Evolutionary conservation across 176 grass and related monocot genomes (phyloP), one percentile per base, ranked within the genome.

Genomic region (Zoysia pacifica): DNA sequence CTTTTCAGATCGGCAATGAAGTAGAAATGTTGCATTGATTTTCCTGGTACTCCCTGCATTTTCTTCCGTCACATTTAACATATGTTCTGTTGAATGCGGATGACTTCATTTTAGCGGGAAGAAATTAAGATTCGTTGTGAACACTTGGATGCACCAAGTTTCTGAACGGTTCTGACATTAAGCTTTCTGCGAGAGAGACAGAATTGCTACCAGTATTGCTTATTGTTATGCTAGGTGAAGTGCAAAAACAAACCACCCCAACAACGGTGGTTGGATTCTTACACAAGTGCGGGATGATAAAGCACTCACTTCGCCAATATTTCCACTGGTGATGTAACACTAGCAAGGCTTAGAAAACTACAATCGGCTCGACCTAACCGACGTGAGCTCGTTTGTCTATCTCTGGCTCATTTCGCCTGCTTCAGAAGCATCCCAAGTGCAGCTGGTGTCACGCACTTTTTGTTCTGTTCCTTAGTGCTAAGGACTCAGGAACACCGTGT

Each of bases 361-460:
- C 52, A 15, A 42, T 46, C 40, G n/a, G 53, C 20, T 20, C 46
- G 51, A 61, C 69, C 71, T 69, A 75, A 76, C 38, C 63, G 70
- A 75, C 52, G 43, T 50, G 42, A 69, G 13, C 71, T 37, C 11
- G 45, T 62, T 70, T 76, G 78, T 75, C 77, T n/a, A 16, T 44
- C 70, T 52, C 49, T 37, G 5, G 42, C 67, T 65, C 41, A 14
- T 59, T 11, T 76, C 37, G 37, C 67, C 46, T 68, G 60, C 67
- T 67, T 45, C 60, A 48, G 73, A 89, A 85, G 78, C 78, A 47
- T 82, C 58, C 74, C 2, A 61, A 62, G 38, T 62, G 73, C 8
- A 62, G 72, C 50, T 72, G 87, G 75, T 67, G 66, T 69, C 37
- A 44, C 53, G 3, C 5, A 16, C 54, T 44, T 48, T 79, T 28